Base-by-base conservation (phyloP, 768 basidiomycete species). In the Lentinula sp. region DNA sequence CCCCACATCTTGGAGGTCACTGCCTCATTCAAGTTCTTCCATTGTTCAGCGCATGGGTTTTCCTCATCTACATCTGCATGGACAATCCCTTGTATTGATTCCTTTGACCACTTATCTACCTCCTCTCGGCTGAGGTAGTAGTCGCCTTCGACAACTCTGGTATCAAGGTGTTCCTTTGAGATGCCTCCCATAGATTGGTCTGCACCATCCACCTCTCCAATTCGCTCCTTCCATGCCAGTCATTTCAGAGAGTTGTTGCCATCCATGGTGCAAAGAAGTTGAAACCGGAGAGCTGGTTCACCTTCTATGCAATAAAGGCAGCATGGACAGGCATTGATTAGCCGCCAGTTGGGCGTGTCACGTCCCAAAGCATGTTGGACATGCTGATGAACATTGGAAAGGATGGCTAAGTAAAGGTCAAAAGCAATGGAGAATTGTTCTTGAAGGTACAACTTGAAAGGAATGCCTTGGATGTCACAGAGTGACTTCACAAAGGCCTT, bases 71-170 rank as follows among this genome's bases (percentile, higher is more conserved):
- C 45, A 9, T 59, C 28, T n/a, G 36, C 50, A 20, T 39, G n/a
- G 6, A n/a, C 48, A 10, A 43, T 37, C 20, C 18, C 46, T 32
- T 35, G 20, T 13, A 35, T 46, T 37, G 37, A 8, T 23, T 43
- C 48, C 41, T 65, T 63, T 12, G 65, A 66, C 69, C 68, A 72
- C 7, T 37, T 13, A 62, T 71, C 65, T 1, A 71, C 68, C 23
- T 61, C 20, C 18, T 66, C 66, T 2, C 63, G 18, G 3, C 49
- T 62, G 8, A 73, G 45, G 36, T 66, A 68, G 58, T 68, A 69
- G 53, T 66, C 62, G 0, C 66, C 62, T 0, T 55, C 41, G 0
- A 62, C 64, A 5, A 10, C 28, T 4, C 64, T 57, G 5, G 61
- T 12, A 36, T 70, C 69, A 6, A 42, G 16, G 9, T 39, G 43